Evolutionary conservation across 495 filamentous ascomycete species (phyloP), one percentile per base, ranked within the genome.

Genomic region (Neurospora africana): DNA sequence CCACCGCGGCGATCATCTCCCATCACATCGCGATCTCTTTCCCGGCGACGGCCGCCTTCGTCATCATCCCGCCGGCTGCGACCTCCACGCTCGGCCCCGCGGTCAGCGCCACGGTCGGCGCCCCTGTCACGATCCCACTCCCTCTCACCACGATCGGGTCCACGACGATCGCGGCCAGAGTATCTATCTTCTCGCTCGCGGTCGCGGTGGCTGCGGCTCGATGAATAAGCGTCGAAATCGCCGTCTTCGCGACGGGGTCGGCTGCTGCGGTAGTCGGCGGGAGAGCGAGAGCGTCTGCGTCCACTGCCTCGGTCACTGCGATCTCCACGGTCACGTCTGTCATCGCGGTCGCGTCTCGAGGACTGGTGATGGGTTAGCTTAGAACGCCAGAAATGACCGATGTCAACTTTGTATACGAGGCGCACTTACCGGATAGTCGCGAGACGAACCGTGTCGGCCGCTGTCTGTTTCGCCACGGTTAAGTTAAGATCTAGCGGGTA

Each of bases 121-220:
- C 89, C 89, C 71, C 91, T 85, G 74, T 92, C 91, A 76, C 90
- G 87, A 74, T 93, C 91, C 90, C 89, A 91, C 70, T 89, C 90
- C 69, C 90, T 72, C 5, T 78, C 76, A 23, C 37, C 38, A n/a
- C 75, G 70, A 11, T 75, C 74, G 47, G 68, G 83, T 35, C 76
- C 81, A 39, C 81, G 78, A 53, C 87, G 80, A 43, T 90, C 88
- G 58, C 90, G 87, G 35, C 87, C 87, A 21, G 89, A 88, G 78
- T 97, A 97, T 75, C 93, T 87, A 71, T 97, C 93, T 78, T 97
- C 94, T 61, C 94, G 90, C 84, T 97, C 94, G 41, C 94, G 87
- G 77, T 95, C 94, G 80, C 94, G 88, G 81, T 95, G 95, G 83
- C 91, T 93, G 69, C 94, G 90, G 79, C 93, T 96, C 9, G 91